Percentiles rank a stretch among this genome's conserved stretches.
Conservation (phyloP, 371 early-diverging fungal genomes). For the Lichtheimia ramosa region DNA sequence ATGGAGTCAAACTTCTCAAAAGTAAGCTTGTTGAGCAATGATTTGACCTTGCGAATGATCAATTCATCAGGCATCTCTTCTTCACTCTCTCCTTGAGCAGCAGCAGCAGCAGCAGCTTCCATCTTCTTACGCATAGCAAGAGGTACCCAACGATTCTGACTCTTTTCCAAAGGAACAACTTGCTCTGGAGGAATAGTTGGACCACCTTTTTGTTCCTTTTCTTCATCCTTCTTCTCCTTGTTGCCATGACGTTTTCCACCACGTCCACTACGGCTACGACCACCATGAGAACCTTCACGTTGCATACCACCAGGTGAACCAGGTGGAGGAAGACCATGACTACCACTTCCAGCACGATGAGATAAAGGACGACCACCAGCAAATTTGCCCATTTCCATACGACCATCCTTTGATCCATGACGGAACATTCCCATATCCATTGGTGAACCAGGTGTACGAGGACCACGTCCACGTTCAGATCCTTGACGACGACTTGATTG, state of each 20-base stretch:
- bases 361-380: slow-evolving; percentile 46
- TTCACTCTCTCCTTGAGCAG: slow-evolving; percentile 6
- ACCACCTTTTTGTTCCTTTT: slow-evolving; percentile 39
- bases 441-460: slow-evolving; percentile 44
- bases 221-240: slow-evolving; percentile 22
- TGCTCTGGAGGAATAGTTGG: slow-evolving; percentile 66
- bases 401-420: slow-evolving; percentile 41
- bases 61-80: slow-evolving; percentile 57
- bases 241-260: slow-evolving; percentile 54
- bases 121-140: slow-evolving; percentile 29
- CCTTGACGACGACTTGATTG: slow-evolving; percentile 56
- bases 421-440: slow-evolving; percentile 50
- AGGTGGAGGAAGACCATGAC: slow-evolving; percentile 42
- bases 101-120: slow-evolving; percentile 16
- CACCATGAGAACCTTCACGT: slow-evolving; percentile 50
- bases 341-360: slow-evolving; percentile 55
- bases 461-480: slow-evolving; percentile 63
- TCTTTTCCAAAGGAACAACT: slow-evolving; percentile 74
- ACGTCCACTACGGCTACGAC: slow-evolving; percentile 53
- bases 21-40: slow-evolving; percentile 93
- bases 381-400: slow-evolving; percentile 52
- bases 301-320: slow-evolving; percentile 60
- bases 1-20: slow-evolving; percentile 90
- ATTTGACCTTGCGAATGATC: slow-evolving; percentile 80
- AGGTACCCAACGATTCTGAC: slow-evolving; percentile 88